A percentile compares a stretch with the other conserved stretches of the same genome.
Conservation (phyloP, 192 early-diverging fungal genomes). For the Coemansia sp. region DNA sequence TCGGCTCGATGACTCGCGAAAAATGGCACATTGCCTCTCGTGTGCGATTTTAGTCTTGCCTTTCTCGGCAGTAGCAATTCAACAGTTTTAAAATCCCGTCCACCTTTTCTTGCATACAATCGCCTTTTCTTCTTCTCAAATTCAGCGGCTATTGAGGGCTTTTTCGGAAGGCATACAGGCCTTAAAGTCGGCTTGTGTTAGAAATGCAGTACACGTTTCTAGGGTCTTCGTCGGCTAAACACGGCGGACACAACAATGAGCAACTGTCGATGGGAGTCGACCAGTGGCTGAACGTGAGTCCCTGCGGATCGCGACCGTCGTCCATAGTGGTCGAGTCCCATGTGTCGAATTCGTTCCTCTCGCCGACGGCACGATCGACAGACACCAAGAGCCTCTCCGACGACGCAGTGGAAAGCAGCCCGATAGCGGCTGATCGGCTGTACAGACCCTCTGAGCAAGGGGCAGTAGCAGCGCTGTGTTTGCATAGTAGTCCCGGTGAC, state of each 20-base stretch:
- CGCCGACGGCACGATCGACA: not conserved
- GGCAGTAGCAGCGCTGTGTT: slow-evolving; percentile 9
- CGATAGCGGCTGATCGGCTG: slow-evolving; percentile 14
- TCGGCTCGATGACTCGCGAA: not conserved
- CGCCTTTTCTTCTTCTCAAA: not conserved
- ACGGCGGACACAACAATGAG: not conserved
- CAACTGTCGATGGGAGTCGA: not conserved
- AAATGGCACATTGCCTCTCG: not conserved
- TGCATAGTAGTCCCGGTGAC: not conserved
- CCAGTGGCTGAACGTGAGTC: not conserved
- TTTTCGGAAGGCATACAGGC: not conserved
- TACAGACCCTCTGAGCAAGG: slow-evolving; percentile 3
- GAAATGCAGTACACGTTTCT: not conserved
- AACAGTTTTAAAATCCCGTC: not conserved
- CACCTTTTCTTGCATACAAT: not conserved
- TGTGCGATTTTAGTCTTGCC: not conserved
- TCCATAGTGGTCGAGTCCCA: not conserved
- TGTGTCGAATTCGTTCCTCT: not conserved
- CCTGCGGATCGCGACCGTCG: not conserved
- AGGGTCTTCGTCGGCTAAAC: not conserved
- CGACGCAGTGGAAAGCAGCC: slow-evolving; percentile 8
- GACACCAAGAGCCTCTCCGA: not conserved
- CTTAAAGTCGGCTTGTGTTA: not conserved
- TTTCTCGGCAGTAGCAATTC: not conserved
- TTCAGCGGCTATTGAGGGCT: not conserved